Percentiles rank a stretch among this genome's conserved stretches.
phyloP scores from a whole-genome alignment of 1,284 basidiomycete species.

The Phlebopus sp. region DNA sequence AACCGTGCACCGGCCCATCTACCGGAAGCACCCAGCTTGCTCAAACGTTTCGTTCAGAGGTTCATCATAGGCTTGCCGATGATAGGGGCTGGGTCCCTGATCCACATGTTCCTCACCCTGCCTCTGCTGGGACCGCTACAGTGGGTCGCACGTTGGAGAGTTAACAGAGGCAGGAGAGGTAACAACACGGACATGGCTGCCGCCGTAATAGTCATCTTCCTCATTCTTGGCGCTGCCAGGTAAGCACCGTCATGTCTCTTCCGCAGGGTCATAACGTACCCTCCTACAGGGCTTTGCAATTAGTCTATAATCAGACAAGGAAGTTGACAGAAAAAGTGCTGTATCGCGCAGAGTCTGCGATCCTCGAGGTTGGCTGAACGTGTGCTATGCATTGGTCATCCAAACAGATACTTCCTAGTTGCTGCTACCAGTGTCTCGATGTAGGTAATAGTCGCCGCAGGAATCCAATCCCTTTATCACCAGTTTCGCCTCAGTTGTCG shows the following conservation, averaged over 20 bases:
- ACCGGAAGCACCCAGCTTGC: constrained; percentile 34
- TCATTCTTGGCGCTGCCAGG: constrained; percentile 64
- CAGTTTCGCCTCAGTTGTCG: constrained; percentile 66
- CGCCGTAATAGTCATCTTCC: constrained; percentile 58
- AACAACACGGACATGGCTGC: constrained; percentile 60
- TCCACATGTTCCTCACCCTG: constrained; percentile 64
- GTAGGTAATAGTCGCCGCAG: constrained; percentile 16
- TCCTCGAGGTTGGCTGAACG: constrained; percentile 64
- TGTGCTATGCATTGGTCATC: constrained; percentile 2
- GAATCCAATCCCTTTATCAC: constrained; percentile 32
- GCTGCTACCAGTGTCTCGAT: constrained; percentile 7
- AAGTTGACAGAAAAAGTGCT: constrained; percentile 57
- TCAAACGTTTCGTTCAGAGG: constrained; percentile 58
- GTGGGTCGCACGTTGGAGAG: constrained; percentile 62
- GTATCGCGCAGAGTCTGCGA: constrained; percentile 70
- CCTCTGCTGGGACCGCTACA: constrained; percentile 62
- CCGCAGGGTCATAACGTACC: constrained; percentile 11
- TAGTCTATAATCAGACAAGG: constrained; percentile 67
- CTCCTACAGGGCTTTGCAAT: constrained; percentile 55
- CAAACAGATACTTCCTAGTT: not conserved
- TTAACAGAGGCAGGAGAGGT: constrained; percentile 49
- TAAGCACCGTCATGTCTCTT: constrained; percentile 28
- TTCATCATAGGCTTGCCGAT: constrained; percentile 74
- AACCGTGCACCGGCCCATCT: constrained; percentile 9
- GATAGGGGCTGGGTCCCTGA: constrained; percentile 71